phyloP scores from a whole-genome alignment of 2,329 filamentous ascomycete genomes.

The Didymella lethalis region DNA sequence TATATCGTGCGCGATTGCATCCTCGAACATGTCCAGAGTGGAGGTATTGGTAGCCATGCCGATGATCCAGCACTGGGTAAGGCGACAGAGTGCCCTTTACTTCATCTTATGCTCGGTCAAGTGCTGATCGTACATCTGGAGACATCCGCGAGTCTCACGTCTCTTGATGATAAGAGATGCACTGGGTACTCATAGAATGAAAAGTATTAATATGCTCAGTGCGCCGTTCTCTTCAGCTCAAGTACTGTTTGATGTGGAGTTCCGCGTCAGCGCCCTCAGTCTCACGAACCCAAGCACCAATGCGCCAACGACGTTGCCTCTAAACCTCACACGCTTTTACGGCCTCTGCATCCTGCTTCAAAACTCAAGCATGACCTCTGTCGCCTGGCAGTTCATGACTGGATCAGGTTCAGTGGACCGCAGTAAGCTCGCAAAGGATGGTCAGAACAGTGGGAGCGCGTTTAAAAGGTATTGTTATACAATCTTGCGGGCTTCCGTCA shows the following conservation, averaged over 20 bases:
- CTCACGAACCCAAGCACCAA: conserved; percentile 6
- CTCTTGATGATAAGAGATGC: too few species aligned
- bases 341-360: not conserved
- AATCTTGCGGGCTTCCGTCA: not conserved
- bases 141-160: too few species aligned
- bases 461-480: not conserved
- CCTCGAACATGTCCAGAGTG: not conserved
- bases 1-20: not conserved
- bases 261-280: conserved; percentile 1
- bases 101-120: too few species aligned
- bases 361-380: not conserved
- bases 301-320: not conserved
- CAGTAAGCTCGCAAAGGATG: not conserved
- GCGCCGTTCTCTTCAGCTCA: not conserved
- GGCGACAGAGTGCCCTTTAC: too few species aligned
- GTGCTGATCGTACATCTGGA: too few species aligned
- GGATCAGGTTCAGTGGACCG: not conserved
- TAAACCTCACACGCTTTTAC: not conserved
- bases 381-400: conserved; percentile 2
- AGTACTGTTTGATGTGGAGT: too few species aligned
- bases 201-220: not conserved
- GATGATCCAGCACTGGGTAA: too few species aligned
- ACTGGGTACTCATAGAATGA: too few species aligned
- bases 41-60: too few species aligned
- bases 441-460: not conserved